A percentile compares a stretch with the other conserved stretches of the same genome.
Evolutionary conservation across 108 stramenopile genomes (phyloP).

Genomic region (Hondaea fermentalgiana): DNA sequence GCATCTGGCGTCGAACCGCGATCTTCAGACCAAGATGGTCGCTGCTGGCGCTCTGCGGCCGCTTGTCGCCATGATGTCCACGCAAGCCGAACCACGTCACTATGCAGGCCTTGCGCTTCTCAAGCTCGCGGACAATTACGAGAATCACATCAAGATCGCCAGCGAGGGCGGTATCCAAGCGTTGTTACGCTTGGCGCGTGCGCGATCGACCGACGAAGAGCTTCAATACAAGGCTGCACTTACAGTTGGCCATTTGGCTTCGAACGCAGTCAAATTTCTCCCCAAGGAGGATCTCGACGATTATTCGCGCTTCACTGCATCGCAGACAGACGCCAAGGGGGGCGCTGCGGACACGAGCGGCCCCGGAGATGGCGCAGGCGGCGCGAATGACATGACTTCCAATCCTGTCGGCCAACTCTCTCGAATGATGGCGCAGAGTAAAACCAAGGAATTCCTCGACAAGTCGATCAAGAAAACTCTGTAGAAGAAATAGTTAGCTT

Average conservation of each 20-base stretch:
- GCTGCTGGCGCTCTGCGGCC: conserved; percentile 61
- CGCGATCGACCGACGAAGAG: conserved; percentile 57
- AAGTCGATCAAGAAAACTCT: neutral
- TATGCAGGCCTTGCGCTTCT: conserved; percentile 75
- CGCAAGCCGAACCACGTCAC: conserved; percentile 60
- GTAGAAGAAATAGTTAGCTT: too few relatives aligned
- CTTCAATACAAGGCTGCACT: conserved; percentile 66
- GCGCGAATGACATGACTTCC: neutral
- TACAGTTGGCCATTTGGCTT: conserved; percentile 56
- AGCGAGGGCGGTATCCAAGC: conserved; percentile 72
- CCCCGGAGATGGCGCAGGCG: neutral
- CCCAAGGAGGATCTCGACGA: neutral
- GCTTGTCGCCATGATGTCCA: conserved; percentile 67
- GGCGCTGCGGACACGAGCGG: neutral
- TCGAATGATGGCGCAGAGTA: neutral
- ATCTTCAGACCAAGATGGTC: conserved; percentile 57
- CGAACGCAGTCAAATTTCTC: conserved; percentile 41
- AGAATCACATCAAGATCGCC: conserved; percentile 69
- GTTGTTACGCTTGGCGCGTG: conserved; percentile 56
- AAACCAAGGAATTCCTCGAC: neutral
- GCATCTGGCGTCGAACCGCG: conserved; percentile 62
- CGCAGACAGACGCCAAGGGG: neutral
- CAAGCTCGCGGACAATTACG: conserved; percentile 74
- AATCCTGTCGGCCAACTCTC: neutral
- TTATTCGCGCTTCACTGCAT: neutral